A percentile compares a stretch with the other conserved stretches of the same genome.
These are phyloP conservation scores for Picocystis salinarum DNA, from an alignment of 139 green algal species.

Conservation along the genomic window DNA sequence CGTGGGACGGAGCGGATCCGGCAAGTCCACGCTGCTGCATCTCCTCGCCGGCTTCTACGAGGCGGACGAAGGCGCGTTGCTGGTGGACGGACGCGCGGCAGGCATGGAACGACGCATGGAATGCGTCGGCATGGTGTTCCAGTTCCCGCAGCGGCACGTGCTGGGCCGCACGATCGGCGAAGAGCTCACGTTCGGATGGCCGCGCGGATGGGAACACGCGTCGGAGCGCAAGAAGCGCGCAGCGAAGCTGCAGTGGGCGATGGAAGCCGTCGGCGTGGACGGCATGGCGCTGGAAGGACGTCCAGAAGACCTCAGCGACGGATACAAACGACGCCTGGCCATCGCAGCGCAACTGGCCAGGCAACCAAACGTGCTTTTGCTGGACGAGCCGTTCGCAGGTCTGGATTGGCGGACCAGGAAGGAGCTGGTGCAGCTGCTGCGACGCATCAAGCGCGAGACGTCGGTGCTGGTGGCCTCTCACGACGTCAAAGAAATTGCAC, in stretches of 20 bases:
- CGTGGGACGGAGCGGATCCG: conserved; percentile 54
- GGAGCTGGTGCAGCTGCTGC: conserved; percentile 19
- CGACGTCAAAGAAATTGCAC: conserved; percentile 55
- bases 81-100: not conserved
- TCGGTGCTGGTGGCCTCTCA: no score
- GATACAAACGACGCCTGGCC: conserved; percentile 72
- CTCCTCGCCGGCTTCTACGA: conserved; percentile 16
- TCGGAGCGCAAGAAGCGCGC: conserved; percentile 15
- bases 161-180: conserved; percentile 30
- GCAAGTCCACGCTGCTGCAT: conserved; percentile 81
- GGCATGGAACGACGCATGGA: conserved; percentile 8
- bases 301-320: conserved; percentile 48
- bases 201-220: conserved; percentile 10
- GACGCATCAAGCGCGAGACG: no score
- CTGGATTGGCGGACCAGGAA: conserved; percentile 50
- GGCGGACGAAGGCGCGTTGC: not conserved
- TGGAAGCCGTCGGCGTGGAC: conserved; percentile 44
- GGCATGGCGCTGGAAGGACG: conserved; percentile 34
- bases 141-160: conserved; percentile 92
- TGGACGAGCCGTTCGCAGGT: conserved; percentile 81
- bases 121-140: conserved; percentile 71
- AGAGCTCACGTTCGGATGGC: conserved; percentile 33
- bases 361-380: conserved; percentile 51
- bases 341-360: conserved; percentile 70
- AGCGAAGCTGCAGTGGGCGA: conserved; percentile 19